These are phyloP conservation scores for Clavispora carvajalis DNA, from an alignment of 805 yeast species.

Conservation along the genomic window DNA sequence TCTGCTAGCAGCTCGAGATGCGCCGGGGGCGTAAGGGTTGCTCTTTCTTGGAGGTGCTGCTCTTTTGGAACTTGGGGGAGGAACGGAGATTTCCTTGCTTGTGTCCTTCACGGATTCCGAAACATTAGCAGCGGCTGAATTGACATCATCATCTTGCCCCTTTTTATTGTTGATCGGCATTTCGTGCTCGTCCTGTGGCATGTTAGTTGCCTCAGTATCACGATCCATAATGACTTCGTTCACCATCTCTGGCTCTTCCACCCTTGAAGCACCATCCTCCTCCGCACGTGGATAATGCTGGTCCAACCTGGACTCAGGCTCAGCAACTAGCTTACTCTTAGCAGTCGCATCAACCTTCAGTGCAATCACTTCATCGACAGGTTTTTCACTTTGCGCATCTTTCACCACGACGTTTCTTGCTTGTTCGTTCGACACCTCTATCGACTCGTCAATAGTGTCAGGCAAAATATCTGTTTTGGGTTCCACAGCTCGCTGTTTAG, in stretches of 20 bases:
- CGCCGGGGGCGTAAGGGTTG: conserved; percentile 38
- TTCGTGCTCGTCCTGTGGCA: too few relatives aligned
- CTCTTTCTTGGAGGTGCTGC: conserved; percentile 2
- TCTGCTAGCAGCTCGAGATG: conserved; percentile 7
- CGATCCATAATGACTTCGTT: too few relatives aligned
- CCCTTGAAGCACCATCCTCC: too few relatives aligned
- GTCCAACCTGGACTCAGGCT: neutral
- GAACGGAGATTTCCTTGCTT: neutral
- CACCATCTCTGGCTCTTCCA: neutral
- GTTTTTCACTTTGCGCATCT: neutral
- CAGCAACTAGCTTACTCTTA: neutral
- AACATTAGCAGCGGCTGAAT: neutral
- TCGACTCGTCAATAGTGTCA: neutral
- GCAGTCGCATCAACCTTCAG: neutral
- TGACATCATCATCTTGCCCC: neutral
- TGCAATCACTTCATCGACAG: neutral
- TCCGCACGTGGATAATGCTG: neutral
- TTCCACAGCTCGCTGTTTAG: neutral
- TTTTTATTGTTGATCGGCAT: too few relatives aligned
- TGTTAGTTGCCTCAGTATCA: too few relatives aligned
- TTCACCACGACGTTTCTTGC: too few relatives aligned
- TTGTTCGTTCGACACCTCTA: neutral
- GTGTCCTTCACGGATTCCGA: too few relatives aligned
- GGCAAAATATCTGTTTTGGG: neutral
- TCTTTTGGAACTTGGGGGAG: conserved; percentile 9